Evolutionary conservation across 345 rosid species (phyloP).

Genomic region (Carallia brachiata): DNA sequence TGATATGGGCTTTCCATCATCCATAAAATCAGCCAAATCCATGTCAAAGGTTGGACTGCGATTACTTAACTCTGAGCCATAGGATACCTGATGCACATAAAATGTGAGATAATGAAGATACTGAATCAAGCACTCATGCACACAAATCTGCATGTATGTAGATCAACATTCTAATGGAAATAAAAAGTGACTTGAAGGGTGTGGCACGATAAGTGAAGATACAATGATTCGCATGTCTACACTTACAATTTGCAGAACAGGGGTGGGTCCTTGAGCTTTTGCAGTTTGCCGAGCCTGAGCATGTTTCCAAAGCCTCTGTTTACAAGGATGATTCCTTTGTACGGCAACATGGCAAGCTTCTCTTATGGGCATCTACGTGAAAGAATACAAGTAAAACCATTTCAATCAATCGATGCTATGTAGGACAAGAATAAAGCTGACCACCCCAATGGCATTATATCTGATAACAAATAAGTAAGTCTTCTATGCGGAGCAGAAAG

Average conservation of each 20-base stretch:
- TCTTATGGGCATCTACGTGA: slow-evolving; percentile 83
- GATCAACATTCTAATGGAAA: not conserved
- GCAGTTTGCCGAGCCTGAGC: slow-evolving; percentile 82
- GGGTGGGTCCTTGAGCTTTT: slow-evolving; percentile 69
- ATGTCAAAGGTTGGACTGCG: slow-evolving; percentile 99
- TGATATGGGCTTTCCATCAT: slow-evolving; percentile 74
- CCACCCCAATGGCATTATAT: not conserved
- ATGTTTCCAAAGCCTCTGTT: slow-evolving; percentile 98
- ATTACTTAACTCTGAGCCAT: slow-evolving; percentile 96
- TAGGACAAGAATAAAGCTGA: not conserved
- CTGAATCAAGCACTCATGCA: not conserved
- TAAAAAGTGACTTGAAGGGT: not conserved
- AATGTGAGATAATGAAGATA: not conserved
- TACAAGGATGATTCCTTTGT: slow-evolving; percentile 82
- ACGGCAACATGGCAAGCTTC: slow-evolving; percentile 99
- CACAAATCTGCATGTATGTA: not conserved
- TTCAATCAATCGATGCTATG: not conserved
- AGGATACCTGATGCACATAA: slow-evolving; percentile 68
- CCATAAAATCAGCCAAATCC: slow-evolving; percentile 95
- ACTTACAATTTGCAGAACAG: slow-evolving; percentile 93
- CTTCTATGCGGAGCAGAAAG: too few species aligned
- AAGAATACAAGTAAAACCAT: not conserved
- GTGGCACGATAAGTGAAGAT: not conserved
- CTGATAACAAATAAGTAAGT: too few species aligned
- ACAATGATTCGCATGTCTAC: not conserved